Conservation (phyloP, 495 filamentous ascomycete genomes). For the Tuber indicum region DNA sequence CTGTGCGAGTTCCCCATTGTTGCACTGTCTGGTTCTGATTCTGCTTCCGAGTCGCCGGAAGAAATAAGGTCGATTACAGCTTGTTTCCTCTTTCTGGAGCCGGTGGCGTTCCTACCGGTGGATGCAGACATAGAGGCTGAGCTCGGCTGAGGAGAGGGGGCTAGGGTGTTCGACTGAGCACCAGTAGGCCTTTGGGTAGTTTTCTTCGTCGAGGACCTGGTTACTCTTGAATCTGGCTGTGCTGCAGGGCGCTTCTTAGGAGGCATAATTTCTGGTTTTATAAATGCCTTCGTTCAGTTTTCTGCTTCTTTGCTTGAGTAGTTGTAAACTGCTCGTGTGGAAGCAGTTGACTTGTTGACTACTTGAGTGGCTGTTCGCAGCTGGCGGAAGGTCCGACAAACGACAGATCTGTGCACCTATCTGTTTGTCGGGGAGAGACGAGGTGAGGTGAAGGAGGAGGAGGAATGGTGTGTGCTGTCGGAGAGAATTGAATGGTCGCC, state of each 20-base stretch:
- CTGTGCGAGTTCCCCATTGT: conserved; percentile 12
- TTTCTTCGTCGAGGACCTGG: conserved; percentile 31
- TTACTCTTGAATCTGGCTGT: conserved; percentile 1
- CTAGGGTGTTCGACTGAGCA: neutral
- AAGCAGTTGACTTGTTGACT: neutral
- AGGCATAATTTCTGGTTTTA: conserved; percentile 24
- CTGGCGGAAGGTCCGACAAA: neutral
- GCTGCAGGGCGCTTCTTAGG: conserved; percentile 30
- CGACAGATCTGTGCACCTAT: neutral
- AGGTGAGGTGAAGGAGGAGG: neutral
- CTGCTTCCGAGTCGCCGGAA: conserved; percentile 16
- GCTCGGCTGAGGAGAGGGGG: neutral
- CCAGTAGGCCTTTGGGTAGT: conserved; percentile 1
- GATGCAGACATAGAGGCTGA: conserved; percentile 8
- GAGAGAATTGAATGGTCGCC: conserved; percentile 6
- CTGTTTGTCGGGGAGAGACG: neutral
- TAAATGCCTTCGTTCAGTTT: neutral
- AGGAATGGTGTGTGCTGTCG: neutral
- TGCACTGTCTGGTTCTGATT: conserved; percentile 5
- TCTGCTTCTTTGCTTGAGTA: neutral
- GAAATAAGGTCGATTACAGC: neutral
- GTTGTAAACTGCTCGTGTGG: neutral
- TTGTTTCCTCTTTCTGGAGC: conserved; percentile 29
- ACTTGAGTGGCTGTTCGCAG: neutral
- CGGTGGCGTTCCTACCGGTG: conserved; percentile 6